phyloP scores from a whole-genome alignment of 345 rosid genomes.

The Excoecaria cochinchinensis region DNA sequence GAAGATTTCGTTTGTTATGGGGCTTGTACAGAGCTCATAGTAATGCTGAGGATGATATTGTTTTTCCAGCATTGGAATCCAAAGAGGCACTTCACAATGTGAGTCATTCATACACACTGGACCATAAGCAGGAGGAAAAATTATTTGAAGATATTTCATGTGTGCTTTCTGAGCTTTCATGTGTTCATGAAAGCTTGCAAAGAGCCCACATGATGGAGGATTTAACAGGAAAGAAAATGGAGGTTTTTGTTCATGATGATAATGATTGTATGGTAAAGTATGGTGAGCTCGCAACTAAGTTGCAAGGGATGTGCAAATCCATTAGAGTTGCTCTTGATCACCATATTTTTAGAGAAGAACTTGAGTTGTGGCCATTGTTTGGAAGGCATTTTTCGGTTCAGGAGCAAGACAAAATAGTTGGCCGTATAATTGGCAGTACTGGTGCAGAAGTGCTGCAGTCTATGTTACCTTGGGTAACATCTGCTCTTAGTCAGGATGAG shows the following conservation, averaged over 20 bases:
- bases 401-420: constrained; percentile 87
- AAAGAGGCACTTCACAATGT: constrained; percentile 94
- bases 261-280: constrained; percentile 47
- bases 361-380: constrained; percentile 90
- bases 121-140: constrained; percentile 89
- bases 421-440: constrained; percentile 86
- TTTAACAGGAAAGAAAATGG: constrained; percentile 23
- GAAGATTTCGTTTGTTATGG: constrained; percentile 85
- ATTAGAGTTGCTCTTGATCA: constrained; percentile 77
- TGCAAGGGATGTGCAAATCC: constrained; percentile 97
- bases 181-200: constrained; percentile 50
- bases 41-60: constrained; percentile 94
- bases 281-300: constrained; percentile 71
- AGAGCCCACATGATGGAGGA: constrained; percentile 34
- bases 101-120: constrained; percentile 86
- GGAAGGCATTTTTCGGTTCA: constrained; percentile 67
- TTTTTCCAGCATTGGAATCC: constrained; percentile 89
- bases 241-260: constrained; percentile 24
- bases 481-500: constrained; percentile 83
- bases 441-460: constrained; percentile 94
- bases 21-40: constrained; percentile 93
- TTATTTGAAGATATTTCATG: constrained; percentile 77
- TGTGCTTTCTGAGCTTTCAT: constrained; percentile 66
- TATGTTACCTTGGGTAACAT: constrained; percentile 94
- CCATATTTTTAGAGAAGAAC: constrained; percentile 81